phyloP scores from a whole-genome alignment of 2,329 filamentous ascomycete genomes.

The Fusarium multiceps region DNA sequence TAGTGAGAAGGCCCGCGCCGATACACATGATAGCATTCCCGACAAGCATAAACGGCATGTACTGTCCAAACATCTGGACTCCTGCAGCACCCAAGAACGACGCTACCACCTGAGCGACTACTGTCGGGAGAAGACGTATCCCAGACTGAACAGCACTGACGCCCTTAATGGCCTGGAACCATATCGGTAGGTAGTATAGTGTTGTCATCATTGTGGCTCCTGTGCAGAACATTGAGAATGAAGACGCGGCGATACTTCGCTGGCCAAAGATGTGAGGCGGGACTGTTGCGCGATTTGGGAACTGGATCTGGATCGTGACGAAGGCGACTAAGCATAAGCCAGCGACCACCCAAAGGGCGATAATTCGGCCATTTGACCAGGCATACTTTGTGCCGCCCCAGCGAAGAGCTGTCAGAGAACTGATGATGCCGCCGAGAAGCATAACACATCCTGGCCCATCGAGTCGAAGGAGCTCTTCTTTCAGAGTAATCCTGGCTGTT shows the following conservation, averaged over 20 bases:
- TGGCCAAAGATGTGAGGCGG: slow-evolving; percentile 10
- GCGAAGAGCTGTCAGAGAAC: slow-evolving; percentile 19
- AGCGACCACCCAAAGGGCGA: neutral
- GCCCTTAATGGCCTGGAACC: slow-evolving; percentile 21
- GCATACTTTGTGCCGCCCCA: slow-evolving; percentile 22
- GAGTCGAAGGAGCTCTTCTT: slow-evolving; percentile 20
- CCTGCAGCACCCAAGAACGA: slow-evolving; percentile 17
- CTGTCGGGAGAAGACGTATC: slow-evolving; percentile 1
- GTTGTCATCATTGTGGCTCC: slow-evolving; percentile 27
- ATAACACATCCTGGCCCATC: slow-evolving; percentile 9
- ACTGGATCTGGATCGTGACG: neutral
- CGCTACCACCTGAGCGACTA: slow-evolving; percentile 8
- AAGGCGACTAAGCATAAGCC: neutral
- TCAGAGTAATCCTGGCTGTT: slow-evolving; percentile 1
- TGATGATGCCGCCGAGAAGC: slow-evolving; percentile 13
- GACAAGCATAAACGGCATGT: slow-evolving; percentile 36
- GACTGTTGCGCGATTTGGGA: slow-evolving; percentile 13
- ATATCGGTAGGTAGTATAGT: slow-evolving; percentile 29
- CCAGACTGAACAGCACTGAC: slow-evolving; percentile 21
- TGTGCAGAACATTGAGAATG: slow-evolving; percentile 24
- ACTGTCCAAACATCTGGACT: slow-evolving; percentile 19
- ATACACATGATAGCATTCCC: slow-evolving; percentile 25
- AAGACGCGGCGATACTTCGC: slow-evolving; percentile 17
- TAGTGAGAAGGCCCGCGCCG: slow-evolving; percentile 10
- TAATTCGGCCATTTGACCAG: slow-evolving; percentile 6